phyloP scores from a whole-genome alignment of 495 filamentous ascomycete genomes.

The Penicillium psychrofluorescens region DNA sequence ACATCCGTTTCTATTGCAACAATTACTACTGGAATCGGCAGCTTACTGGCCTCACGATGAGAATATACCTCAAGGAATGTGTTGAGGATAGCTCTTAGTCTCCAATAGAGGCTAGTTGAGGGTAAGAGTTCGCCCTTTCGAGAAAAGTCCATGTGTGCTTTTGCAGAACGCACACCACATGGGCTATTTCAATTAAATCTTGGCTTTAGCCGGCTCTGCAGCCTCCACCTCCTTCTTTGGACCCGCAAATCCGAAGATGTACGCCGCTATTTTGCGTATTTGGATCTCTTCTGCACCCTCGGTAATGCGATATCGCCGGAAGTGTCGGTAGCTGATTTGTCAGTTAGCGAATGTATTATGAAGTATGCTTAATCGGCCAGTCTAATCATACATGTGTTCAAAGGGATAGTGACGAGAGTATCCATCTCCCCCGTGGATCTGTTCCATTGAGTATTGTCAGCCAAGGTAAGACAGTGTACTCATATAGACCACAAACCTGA shows the following conservation, averaged over 20 bases:
- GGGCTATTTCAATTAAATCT: constrained; percentile 1
- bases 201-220: constrained; percentile 4
- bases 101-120: too few relatives aligned
- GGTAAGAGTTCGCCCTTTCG: too few relatives aligned
- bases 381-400: constrained; percentile 30
- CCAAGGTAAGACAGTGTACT: background rate
- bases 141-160: too few relatives aligned
- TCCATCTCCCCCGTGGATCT: constrained; percentile 46
- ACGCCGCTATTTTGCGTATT: constrained; percentile 39
- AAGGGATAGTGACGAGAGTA: constrained; percentile 42
- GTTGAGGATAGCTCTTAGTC: too few relatives aligned
- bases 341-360: too few relatives aligned
- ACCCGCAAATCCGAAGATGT: constrained; percentile 36
- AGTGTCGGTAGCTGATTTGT: constrained; percentile 31
- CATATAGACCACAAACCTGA: constrained; percentile 24
- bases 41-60: too few relatives aligned
- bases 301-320: constrained; percentile 42
- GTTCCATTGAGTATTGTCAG: background rate
- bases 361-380: too few relatives aligned
- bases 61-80: too few relatives aligned
- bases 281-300: constrained; percentile 46
- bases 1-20: too few relatives aligned
- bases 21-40: too few relatives aligned
- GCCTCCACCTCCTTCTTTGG: constrained; percentile 13
- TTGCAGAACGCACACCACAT: too few relatives aligned